Conservation (phyloP, 306 rosid genomes). For the Lithocarpus polystachyus region DNA sequence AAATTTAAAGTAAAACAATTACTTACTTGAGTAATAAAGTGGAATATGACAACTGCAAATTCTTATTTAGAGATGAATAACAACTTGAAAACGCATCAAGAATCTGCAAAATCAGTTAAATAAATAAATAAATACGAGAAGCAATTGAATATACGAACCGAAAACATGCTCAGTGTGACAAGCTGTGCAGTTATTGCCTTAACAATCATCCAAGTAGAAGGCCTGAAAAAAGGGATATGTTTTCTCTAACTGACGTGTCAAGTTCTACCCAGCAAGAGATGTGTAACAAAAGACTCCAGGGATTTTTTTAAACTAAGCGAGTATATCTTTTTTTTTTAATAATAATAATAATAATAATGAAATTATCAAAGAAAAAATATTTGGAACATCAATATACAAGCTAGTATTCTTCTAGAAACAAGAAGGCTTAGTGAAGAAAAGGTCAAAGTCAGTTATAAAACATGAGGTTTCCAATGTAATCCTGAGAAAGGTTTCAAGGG, state of each 20-base stretch:
- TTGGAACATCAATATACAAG: neutral
- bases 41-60: slow-evolving; percentile 70
- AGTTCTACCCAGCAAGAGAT: neutral
- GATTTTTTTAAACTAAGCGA: neutral
- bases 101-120: slow-evolving; percentile 56
- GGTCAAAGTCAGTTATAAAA: neutral
- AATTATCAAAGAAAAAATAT: neutral
- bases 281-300: neutral
- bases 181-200: neutral
- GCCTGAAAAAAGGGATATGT: too few species aligned
- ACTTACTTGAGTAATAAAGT: slow-evolving; percentile 92
- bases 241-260: neutral
- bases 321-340: neutral
- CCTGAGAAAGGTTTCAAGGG: neutral
- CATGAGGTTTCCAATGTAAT: neutral
- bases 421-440: neutral
- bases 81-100: slow-evolving; percentile 83
- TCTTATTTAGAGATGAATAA: slow-evolving; percentile 76
- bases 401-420: neutral
- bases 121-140: neutral
- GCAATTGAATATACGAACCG: neutral
- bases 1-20: neutral
- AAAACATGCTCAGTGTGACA: neutral
- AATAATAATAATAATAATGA: too few species aligned
- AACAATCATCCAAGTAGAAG: too few species aligned